A percentile compares a stretch with the other conserved stretches of the same genome.
Conservation (phyloP, 192 early-diverging fungal species). For the Gamsiella multidivaricata region DNA sequence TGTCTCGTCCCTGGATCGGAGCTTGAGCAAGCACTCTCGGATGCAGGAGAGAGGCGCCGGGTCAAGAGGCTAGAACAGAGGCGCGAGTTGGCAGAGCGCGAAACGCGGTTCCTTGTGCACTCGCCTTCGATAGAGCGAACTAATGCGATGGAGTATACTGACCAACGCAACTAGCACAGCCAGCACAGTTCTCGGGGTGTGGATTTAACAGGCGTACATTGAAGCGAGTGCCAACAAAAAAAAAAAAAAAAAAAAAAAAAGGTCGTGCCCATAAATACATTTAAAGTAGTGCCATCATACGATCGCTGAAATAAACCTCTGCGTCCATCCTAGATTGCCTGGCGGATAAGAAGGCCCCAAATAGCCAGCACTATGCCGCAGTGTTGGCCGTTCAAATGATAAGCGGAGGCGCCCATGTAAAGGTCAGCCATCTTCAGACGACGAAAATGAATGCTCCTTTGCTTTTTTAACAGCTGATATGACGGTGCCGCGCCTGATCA, state of each 20-base stretch:
- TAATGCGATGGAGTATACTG: not conserved
- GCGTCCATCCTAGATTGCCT: slow-evolving; percentile 16
- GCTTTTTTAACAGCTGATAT: slow-evolving; percentile 43
- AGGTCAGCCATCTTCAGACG: too few relatives aligned
- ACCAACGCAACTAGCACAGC: not conserved
- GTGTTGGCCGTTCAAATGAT: too few relatives aligned
- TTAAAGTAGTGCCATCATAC: not conserved
- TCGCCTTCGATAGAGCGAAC: not conserved
- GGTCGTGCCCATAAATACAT: not conserved
- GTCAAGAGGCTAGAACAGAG: slow-evolving; percentile 53
- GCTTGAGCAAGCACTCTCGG: slow-evolving; percentile 52
- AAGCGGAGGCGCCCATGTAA: too few relatives aligned
- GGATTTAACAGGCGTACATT: too few relatives aligned
- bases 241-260: too few relatives aligned
- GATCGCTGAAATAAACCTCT: not conserved
- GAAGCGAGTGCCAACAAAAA: too few relatives aligned
- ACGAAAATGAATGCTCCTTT: not conserved
- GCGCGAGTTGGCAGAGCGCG: slow-evolving; percentile 52
- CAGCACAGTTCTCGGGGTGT: not conserved
- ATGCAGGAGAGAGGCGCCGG: slow-evolving; percentile 53
- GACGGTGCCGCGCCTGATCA: slow-evolving; percentile 51
- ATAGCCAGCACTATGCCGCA: slow-evolving; percentile 38
- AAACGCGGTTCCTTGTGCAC: slow-evolving; percentile 4
- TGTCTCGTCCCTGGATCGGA: slow-evolving; percentile 49
- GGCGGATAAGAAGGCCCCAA: slow-evolving; percentile 43